Conservation (phyloP, 768 basidiomycete genomes). For the Russula foetens region DNA sequence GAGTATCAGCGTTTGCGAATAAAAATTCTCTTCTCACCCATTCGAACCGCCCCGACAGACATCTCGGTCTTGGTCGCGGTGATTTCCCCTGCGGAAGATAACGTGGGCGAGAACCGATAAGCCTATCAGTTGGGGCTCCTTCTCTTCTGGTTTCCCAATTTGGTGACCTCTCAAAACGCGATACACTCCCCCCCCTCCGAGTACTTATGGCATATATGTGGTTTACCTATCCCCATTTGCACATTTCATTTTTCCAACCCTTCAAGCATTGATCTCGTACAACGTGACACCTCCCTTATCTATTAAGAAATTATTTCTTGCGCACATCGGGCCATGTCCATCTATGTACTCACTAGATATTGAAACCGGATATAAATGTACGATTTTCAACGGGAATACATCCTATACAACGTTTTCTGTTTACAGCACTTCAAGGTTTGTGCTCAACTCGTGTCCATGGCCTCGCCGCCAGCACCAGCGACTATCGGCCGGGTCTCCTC, state of each 20-base stretch:
- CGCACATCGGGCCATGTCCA: not conserved
- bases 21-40: not conserved
- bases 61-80: conserved; percentile 62
- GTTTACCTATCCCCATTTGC: not conserved
- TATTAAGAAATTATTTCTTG: conserved; percentile 4
- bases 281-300: not conserved
- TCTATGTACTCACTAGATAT: conserved; percentile 9
- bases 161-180: not conserved
- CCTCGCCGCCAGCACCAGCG: conserved; percentile 41
- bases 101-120: not conserved
- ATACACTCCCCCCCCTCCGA: not conserved
- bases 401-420: not conserved
- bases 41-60: conserved; percentile 35
- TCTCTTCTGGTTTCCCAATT: not conserved
- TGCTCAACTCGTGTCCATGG: conserved; percentile 71
- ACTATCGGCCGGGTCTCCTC: conserved; percentile 53
- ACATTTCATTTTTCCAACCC: not conserved
- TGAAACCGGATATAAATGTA: conserved; percentile 1
- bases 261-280: not conserved
- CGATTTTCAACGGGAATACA: not conserved
- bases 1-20: conserved; percentile 20
- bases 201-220: not conserved
- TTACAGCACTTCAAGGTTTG: not conserved
- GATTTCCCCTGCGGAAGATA: conserved; percentile 38
- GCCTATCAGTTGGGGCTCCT: not conserved